These are phyloP conservation scores for Spiromastix sp. DNA, from an alignment of 2,329 filamentous ascomycete species.

Conservation along the genomic window DNA sequence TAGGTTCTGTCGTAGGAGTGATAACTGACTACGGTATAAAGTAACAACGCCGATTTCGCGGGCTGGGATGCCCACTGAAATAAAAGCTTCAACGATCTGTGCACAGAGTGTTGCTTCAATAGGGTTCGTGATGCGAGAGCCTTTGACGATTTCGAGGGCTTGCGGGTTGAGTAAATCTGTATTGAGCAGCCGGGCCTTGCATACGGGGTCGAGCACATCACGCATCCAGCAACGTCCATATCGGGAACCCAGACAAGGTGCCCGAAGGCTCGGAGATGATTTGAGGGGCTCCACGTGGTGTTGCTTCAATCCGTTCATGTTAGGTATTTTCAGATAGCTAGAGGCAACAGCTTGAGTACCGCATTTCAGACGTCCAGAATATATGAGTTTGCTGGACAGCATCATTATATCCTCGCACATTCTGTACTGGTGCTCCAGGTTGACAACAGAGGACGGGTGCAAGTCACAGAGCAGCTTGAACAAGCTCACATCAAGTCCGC, in stretches of 20 bases:
- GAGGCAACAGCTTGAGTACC: conserved; percentile 66
- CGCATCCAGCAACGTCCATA: conserved; percentile 61
- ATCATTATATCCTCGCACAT: conserved; percentile 98
- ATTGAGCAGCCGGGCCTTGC: conserved; percentile 78
- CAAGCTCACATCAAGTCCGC: conserved; percentile 81
- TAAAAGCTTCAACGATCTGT: conserved; percentile 69
- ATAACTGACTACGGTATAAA: conserved; percentile 87
- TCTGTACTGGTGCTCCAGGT: conserved; percentile 89
- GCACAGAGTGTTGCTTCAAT: conserved; percentile 68
- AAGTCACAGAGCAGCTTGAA: conserved; percentile 89
- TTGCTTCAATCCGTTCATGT: conserved; percentile 49
- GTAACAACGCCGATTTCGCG: conserved; percentile 87
- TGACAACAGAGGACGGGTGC: conserved; percentile 80
- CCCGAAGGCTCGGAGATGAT: conserved; percentile 10
- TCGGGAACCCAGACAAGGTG: conserved; percentile 42
- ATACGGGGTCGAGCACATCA: conserved; percentile 56
- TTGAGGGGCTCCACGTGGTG: conserved; percentile 39
- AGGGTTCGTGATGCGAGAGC: conserved; percentile 79
- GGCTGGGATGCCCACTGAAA: conserved; percentile 63
- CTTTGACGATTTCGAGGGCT: conserved; percentile 55
- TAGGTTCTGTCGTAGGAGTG: conserved; percentile 65
- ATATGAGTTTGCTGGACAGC: conserved; percentile 86
- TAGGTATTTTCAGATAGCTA: conserved; percentile 57
- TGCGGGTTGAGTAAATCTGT: conserved; percentile 62
- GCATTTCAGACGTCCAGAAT: conserved; percentile 81